A percentile compares a stretch with the other conserved stretches of the same genome.
These are phyloP conservation scores for Entoloma clypeatum DNA, from an alignment of 1,284 basidiomycete genomes.

Conservation along the genomic window DNA sequence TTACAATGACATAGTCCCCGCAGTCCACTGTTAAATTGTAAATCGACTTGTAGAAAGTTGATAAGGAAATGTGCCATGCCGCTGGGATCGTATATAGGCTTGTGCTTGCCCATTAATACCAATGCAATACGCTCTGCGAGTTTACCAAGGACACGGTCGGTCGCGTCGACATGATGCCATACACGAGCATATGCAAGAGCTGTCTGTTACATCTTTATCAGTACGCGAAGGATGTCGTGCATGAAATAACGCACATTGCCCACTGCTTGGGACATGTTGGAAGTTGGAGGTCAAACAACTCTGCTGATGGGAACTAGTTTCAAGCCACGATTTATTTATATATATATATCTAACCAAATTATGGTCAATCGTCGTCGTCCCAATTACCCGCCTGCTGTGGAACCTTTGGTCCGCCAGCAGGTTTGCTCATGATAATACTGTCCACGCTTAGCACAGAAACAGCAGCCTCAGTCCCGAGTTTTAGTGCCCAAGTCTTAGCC, in stretches of 20 bases:
- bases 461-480: slow-evolving; percentile 90
- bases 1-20: slow-evolving; percentile 97
- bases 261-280: slow-evolving; percentile 58
- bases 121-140: slow-evolving; percentile 92
- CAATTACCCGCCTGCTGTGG: slow-evolving; percentile 81
- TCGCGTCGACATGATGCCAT: slow-evolving; percentile 95
- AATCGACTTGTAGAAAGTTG: neutral
- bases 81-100: slow-evolving; percentile 92
- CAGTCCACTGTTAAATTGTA: slow-evolving; percentile 70
- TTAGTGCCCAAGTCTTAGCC: slow-evolving; percentile 87
- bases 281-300: too few relatives aligned
- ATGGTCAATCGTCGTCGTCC: slow-evolving; percentile 70
- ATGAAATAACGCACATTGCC: slow-evolving; percentile 52
- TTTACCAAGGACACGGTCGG: slow-evolving; percentile 87
- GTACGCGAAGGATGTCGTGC: neutral
- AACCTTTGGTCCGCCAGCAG: slow-evolving; percentile 82
- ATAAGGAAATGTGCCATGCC: slow-evolving; percentile 53
- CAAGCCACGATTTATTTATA: too few relatives aligned
- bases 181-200: slow-evolving; percentile 89
- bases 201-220: slow-evolving; percentile 52
- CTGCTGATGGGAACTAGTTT: too few relatives aligned
- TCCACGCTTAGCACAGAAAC: slow-evolving; percentile 93
- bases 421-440: slow-evolving; percentile 97
- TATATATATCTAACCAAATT: too few relatives aligned
- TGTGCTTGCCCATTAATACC: slow-evolving; percentile 98